These are phyloP conservation scores for Stephanodiscus triporus DNA, from an alignment of 108 stramenopile species.

Conservation along the genomic window DNA sequence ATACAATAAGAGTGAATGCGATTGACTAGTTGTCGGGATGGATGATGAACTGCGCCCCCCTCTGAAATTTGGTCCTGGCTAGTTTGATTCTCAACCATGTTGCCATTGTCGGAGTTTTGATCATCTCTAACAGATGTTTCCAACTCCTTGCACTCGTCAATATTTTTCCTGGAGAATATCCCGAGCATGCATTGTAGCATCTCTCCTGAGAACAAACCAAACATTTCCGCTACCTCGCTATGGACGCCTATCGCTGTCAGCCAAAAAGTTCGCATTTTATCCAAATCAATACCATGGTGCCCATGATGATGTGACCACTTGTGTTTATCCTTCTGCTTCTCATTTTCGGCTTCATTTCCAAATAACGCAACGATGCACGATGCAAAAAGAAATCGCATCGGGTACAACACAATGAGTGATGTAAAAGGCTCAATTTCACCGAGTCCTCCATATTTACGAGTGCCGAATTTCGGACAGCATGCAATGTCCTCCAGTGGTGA, in stretches of 20 bases:
- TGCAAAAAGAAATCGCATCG: slow-evolving; percentile 64
- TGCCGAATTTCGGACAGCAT: slow-evolving; percentile 63
- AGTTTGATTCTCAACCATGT: neutral
- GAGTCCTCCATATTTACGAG: slow-evolving; percentile 66
- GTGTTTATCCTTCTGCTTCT: neutral
- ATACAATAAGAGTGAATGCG: neutral
- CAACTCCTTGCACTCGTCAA: slow-evolving; percentile 5
- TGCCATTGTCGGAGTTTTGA: neutral
- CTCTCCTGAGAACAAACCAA: slow-evolving; percentile 80
- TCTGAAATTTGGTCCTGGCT: neutral
- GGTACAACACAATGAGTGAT: slow-evolving; percentile 63
- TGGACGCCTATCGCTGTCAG: slow-evolving; percentile 64
- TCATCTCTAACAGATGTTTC: neutral
- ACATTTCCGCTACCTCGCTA: slow-evolving; percentile 71
- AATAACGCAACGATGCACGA: slow-evolving; percentile 22
- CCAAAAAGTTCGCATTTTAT: slow-evolving; percentile 68
- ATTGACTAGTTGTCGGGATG: neutral
- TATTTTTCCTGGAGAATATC: slow-evolving; percentile 29
- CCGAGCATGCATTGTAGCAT: slow-evolving; percentile 88
- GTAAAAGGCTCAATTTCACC: slow-evolving; percentile 82
- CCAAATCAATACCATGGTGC: slow-evolving; percentile 40
- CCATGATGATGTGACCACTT: slow-evolving; percentile 19
- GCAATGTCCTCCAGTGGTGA: neutral
- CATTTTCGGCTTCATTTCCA: slow-evolving; percentile 16
- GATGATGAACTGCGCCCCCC: neutral